phyloP scores from a whole-genome alignment of 2,329 filamentous ascomycete species.

The Conoideocrella luteorostrata region DNA sequence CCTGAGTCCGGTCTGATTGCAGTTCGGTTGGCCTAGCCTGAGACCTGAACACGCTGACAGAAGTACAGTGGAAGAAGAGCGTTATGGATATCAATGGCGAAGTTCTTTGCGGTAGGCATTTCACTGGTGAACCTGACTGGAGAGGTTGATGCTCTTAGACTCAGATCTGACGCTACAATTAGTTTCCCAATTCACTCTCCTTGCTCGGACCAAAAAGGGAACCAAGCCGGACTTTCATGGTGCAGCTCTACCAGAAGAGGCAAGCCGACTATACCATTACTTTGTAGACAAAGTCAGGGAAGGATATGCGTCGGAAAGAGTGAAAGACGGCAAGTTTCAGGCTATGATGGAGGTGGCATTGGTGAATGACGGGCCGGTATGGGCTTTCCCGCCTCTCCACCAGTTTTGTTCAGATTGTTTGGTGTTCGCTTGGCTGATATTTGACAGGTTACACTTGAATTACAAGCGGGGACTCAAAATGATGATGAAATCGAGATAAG shows the following conservation, averaged over 20 bases:
- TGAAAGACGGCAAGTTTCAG: constrained; percentile 95
- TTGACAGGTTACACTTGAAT: constrained; percentile 17
- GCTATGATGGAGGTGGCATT: constrained; percentile 98
- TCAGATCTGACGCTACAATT: constrained; percentile 6
- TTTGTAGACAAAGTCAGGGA: constrained; percentile 73
- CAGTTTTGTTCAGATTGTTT: not conserved
- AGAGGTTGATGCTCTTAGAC: not conserved
- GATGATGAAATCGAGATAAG: constrained; percentile 1
- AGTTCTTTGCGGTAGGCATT: constrained; percentile 73
- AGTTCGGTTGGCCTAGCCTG: not conserved
- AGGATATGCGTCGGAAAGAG: constrained; percentile 64
- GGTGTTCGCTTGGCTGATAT: constrained; percentile 2
- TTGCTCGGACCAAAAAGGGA: constrained; percentile 91
- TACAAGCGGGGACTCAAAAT: constrained; percentile 10
- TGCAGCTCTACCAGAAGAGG: constrained; percentile 71
- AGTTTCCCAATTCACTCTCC: constrained; percentile 96
- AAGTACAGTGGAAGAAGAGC: constrained; percentile 76
- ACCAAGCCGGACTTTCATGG: constrained; percentile 94
- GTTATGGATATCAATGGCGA: constrained; percentile 87
- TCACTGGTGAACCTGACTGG: not conserved
- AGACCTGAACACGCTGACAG: constrained; percentile 4
- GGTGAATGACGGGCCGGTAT: constrained; percentile 74
- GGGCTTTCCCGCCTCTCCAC: too few species aligned
- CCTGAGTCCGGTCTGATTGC: not conserved
- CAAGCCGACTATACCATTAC: constrained; percentile 72